These are phyloP conservation scores for Cladosporium sp. DNA, from an alignment of 2,329 filamentous ascomycete genomes.

Conservation along the genomic window DNA sequence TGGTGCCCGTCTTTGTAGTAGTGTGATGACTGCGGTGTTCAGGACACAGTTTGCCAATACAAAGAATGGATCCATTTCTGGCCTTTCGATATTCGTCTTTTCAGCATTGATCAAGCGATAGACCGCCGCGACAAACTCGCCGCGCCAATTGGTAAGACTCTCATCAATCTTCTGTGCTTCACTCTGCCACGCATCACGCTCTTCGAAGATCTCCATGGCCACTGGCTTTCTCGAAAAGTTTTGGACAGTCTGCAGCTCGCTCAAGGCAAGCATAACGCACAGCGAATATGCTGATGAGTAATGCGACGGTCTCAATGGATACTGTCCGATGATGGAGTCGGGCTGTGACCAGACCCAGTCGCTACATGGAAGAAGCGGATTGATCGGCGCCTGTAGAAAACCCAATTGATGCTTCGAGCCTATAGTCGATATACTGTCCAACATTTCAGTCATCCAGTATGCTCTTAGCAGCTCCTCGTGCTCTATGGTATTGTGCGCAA, in stretches of 20 bases:
- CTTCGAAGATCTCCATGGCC: conserved; percentile 22
- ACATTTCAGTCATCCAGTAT: conserved; percentile 37
- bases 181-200: conserved; percentile 23
- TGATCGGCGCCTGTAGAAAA: conserved; percentile 26
- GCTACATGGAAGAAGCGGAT: conserved; percentile 25
- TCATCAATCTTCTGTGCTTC: conserved; percentile 26
- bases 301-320: conserved; percentile 7
- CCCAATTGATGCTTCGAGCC: conserved; percentile 21
- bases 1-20: conserved; percentile 23
- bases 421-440: conserved; percentile 33
- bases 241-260: conserved; percentile 26
- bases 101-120: conserved; percentile 17
- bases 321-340: conserved; percentile 18
- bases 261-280: conserved; percentile 25
- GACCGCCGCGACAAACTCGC: conserved; percentile 21
- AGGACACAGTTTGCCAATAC: conserved; percentile 24
- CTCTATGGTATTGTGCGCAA: conserved; percentile 27
- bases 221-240: conserved; percentile 26
- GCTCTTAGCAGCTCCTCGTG: conserved; percentile 34
- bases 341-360: conserved; percentile 27
- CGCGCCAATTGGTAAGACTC: conserved; percentile 23
- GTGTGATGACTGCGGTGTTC: conserved; percentile 25
- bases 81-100: conserved; percentile 17
- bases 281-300: conserved; percentile 25
- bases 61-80: conserved; percentile 25